phyloP scores from a whole-genome alignment of 1,284 basidiomycete species.

The Leccinum griseonigrum region DNA sequence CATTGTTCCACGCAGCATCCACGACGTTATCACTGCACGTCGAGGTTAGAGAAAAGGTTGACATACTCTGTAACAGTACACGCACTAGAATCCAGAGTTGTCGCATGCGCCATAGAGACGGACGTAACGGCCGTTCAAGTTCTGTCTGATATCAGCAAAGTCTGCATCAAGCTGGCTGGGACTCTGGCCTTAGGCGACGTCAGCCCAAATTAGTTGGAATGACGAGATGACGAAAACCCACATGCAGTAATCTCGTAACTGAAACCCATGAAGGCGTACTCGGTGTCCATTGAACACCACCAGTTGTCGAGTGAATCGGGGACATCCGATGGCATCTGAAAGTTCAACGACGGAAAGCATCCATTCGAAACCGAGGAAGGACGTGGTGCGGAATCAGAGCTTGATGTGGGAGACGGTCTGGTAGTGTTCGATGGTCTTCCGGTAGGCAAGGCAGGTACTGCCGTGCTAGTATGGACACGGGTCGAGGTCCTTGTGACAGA shows the following conservation, averaged over 20 bases:
- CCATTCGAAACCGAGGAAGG: not conserved
- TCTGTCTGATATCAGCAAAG: constrained; percentile 59
- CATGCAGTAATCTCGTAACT: constrained; percentile 67
- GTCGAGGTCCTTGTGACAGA: not conserved
- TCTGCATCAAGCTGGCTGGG: constrained; percentile 48
- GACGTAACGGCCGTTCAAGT: constrained; percentile 66
- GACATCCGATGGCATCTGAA: constrained; percentile 50
- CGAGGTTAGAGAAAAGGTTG: not conserved
- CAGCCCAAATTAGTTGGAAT: not conserved
- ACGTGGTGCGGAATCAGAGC: not conserved
- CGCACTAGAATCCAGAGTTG: constrained; percentile 61
- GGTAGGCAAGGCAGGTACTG: not conserved
- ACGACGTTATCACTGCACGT: constrained; percentile 61
- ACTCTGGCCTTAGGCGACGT: constrained; percentile 44
- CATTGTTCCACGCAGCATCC: constrained; percentile 67
- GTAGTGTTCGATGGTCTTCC: not conserved
- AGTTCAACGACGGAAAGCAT: constrained; percentile 60
- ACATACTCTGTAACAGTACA: not conserved
- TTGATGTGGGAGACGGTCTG: not conserved
- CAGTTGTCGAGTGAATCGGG: constrained; percentile 51
- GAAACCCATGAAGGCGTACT: constrained; percentile 73
- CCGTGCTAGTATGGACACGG: not conserved
- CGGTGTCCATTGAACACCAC: constrained; percentile 63
- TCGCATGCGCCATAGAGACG: constrained; percentile 72
- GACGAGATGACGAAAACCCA: constrained; percentile 29